Conservation (phyloP, 345 rosid species). For the Hibiscus mutabilis region DNA sequence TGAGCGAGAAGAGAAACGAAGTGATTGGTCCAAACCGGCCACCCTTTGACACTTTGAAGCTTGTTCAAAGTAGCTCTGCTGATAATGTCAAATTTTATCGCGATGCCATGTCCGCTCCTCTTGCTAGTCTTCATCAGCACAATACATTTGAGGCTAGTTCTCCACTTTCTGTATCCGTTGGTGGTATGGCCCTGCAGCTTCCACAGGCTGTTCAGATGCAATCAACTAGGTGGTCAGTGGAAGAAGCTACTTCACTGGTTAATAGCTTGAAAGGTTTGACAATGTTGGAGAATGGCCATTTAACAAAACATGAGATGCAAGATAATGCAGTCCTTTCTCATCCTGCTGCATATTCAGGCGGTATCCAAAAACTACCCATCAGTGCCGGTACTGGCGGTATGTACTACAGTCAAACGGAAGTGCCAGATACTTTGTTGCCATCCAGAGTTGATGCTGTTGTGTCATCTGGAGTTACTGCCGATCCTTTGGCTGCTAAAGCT, state of each 20-base stretch:
- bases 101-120: conserved; percentile 31
- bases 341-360: conserved; percentile 26
- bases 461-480: conserved; percentile 40
- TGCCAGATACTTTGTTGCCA: conserved; percentile 37
- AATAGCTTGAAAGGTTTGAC: conserved; percentile 49
- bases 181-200: conserved; percentile 30
- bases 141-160: conserved; percentile 33
- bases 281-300: conserved; percentile 54
- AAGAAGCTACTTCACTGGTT: conserved; percentile 44
- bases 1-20: conserved; percentile 51
- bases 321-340: conserved; percentile 34
- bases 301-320: conserved; percentile 40
- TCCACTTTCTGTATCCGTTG: conserved; percentile 36
- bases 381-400: conserved; percentile 29
- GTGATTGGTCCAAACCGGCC: conserved; percentile 31
- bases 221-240: conserved; percentile 47
- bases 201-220: conserved; percentile 39
- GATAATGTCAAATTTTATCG: conserved; percentile 35
- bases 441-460: conserved; percentile 37
- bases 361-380: conserved; percentile 34
- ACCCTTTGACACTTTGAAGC: conserved; percentile 40
- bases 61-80: conserved; percentile 29
- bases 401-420: conserved; percentile 38
- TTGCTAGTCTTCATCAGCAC: conserved; percentile 36
- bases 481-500: conserved; percentile 34